Evolutionary conservation across 352 stramenopile species (phyloP).

Genomic region (Globisporangium parvum): DNA sequence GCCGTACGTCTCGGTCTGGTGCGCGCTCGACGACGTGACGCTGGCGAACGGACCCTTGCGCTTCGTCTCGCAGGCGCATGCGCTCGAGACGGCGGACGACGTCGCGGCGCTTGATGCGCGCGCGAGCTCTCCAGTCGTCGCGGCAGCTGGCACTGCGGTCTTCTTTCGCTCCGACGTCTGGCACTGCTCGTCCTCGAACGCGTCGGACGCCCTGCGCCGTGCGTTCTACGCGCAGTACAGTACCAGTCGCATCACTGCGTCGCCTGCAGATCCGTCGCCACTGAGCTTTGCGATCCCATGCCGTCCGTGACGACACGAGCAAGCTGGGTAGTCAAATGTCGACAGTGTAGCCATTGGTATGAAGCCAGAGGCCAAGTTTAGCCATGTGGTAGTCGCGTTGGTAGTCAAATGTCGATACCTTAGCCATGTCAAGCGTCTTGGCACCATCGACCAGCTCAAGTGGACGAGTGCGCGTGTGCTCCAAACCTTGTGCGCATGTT

Average conservation of each 20-base stretch:
- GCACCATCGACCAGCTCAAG: too few species aligned
- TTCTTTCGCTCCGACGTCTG: constrained; percentile 70
- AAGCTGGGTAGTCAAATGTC: neutral
- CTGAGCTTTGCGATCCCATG: constrained; percentile 70
- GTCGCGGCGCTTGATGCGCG: too few species aligned
- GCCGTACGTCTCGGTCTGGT: constrained; percentile 65
- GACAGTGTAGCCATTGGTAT: too few species aligned
- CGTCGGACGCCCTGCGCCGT: constrained; percentile 28
- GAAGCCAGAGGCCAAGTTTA: too few species aligned
- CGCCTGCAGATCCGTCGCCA: constrained; percentile 24
- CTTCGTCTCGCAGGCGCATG: constrained; percentile 29
- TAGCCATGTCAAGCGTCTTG: too few species aligned
- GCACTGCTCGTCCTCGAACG: constrained; percentile 63
- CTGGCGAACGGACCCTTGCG: constrained; percentile 42
- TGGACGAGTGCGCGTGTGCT: too few species aligned
- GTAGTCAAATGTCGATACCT: too few species aligned
- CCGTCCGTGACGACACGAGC: neutral
- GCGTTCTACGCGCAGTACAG: constrained; percentile 79
- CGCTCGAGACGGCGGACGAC: neutral
- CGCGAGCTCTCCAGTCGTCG: constrained; percentile 14
- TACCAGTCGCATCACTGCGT: constrained; percentile 35
- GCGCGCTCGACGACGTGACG: constrained; percentile 53
- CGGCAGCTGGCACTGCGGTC: constrained; percentile 41
- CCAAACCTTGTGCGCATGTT: neutral
- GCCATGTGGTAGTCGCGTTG: too few species aligned